Percentiles rank a stretch among this genome's conserved stretches.
These are phyloP conservation scores for Solanum medicagineum DNA, from an alignment of 257 asterid genomes.

Conservation along the genomic window DNA sequence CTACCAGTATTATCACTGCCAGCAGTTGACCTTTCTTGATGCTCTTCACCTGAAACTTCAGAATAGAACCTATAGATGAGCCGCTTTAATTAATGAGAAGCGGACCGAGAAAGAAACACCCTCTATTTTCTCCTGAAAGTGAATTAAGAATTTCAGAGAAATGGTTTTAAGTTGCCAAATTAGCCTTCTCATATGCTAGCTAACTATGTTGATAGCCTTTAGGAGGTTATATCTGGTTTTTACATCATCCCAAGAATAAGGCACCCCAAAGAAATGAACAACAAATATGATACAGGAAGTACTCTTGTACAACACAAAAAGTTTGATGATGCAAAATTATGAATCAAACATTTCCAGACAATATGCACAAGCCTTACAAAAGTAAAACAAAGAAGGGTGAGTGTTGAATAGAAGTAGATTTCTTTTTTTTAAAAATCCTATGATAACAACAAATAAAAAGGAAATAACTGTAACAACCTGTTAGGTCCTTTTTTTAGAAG, in stretches of 20 bases:
- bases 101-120: neutral
- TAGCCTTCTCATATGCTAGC: neutral
- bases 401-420: neutral
- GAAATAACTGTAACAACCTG: neutral
- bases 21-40: slow-evolving; percentile 5
- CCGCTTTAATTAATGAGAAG: neutral
- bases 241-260: neutral
- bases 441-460: neutral
- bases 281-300: neutral
- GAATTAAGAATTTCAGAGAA: neutral
- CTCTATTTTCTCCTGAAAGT: neutral
- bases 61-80: slow-evolving; percentile 1
- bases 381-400: neutral
- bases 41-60: slow-evolving; percentile 12
- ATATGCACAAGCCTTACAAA: neutral
- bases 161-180: neutral
- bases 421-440: neutral
- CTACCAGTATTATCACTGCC: slow-evolving; percentile 6
- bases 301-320: neutral
- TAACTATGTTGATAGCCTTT: neutral
- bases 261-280: neutral
- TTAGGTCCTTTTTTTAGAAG: neutral
- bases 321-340: neutral
- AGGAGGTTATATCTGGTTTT: neutral
- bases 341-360: neutral